Evolutionary conservation across 345 rosid genomes (phyloP).

Genomic region (Linum tenue): DNA sequence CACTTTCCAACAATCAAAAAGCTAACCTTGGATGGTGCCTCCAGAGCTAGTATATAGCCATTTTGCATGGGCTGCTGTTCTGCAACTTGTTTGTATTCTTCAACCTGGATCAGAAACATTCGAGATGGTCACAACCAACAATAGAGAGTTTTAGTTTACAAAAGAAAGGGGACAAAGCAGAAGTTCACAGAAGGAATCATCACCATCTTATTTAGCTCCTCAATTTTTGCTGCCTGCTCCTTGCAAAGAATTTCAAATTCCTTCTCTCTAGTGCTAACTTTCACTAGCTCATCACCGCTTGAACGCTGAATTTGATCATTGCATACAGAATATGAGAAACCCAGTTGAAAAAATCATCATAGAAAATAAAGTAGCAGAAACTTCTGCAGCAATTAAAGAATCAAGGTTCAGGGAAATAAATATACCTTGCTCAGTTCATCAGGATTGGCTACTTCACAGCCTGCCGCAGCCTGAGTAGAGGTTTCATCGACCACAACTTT

Average conservation of each 20-base stretch:
- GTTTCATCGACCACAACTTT: slow-evolving; percentile 23
- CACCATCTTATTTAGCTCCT: slow-evolving; percentile 54
- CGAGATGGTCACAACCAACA: slow-evolving; percentile 8
- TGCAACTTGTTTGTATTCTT: slow-evolving; percentile 40
- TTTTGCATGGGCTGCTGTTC: slow-evolving; percentile 9
- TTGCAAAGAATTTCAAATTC: slow-evolving; percentile 60
- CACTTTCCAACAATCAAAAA: too few relatives aligned
- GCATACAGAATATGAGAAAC: neutral
- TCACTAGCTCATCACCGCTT: slow-evolving; percentile 18
- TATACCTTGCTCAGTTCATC: slow-evolving; percentile 16
- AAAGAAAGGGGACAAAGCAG: neutral
- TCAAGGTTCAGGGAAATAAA: neutral
- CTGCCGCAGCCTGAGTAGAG: slow-evolving; percentile 11
- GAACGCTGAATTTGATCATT: slow-evolving; percentile 34
- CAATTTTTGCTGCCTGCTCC: slow-evolving; percentile 78
- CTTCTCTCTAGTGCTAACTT: slow-evolving; percentile 33
- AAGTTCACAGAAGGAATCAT: slow-evolving; percentile 11
- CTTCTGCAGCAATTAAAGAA: neutral
- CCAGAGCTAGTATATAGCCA: slow-evolving; percentile 14
- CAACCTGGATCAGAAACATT: slow-evolving; percentile 34
- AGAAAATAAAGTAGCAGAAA: neutral
- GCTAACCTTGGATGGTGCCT: slow-evolving; percentile 7
- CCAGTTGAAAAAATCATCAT: neutral
- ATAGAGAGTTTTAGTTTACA: neutral
- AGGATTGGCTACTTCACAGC: slow-evolving; percentile 17